Evolutionary conservation across 371 early-diverging fungal species (phyloP).

Genomic region (Apophysomyces sp.): DNA sequence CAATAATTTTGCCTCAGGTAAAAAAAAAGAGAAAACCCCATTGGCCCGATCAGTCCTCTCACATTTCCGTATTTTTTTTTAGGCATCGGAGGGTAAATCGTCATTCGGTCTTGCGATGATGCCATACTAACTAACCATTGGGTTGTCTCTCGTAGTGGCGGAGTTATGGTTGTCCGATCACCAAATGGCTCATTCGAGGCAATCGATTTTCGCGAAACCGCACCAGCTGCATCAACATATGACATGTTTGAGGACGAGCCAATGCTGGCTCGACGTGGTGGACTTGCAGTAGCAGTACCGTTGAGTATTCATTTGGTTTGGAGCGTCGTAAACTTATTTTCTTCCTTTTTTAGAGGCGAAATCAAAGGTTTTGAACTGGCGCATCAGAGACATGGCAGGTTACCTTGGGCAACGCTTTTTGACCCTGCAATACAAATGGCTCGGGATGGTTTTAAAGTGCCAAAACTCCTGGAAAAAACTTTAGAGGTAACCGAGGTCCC

Average conservation of each 20-base stretch:
- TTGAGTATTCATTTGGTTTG: constrained; percentile 23
- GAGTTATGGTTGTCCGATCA: constrained; percentile 92
- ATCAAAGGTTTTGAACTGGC: constrained; percentile 85
- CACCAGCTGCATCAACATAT: constrained; percentile 71
- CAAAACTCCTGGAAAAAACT: constrained; percentile 55
- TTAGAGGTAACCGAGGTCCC: constrained; percentile 49
- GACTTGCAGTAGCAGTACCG: constrained; percentile 89
- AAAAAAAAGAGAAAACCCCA: constrained; percentile 34
- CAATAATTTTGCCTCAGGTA: constrained; percentile 95
- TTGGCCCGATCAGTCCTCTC: background rate
- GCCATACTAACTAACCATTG: background rate
- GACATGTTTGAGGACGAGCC: constrained; percentile 77
- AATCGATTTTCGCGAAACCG: constrained; percentile 90
- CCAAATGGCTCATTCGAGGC: constrained; percentile 57
- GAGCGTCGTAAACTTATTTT: background rate
- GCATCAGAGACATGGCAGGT: constrained; percentile 78
- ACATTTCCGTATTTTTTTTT: background rate
- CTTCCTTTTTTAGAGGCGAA: constrained; percentile 65
- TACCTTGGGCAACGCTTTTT: constrained; percentile 89
- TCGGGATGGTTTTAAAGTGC: constrained; percentile 77
- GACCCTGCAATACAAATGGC: constrained; percentile 80
- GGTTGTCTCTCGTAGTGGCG: constrained; percentile 64
- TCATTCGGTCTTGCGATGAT: background rate
- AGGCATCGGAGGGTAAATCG: constrained; percentile 47
- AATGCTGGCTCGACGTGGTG: constrained; percentile 69